A percentile compares a stretch with the other conserved stretches of the same genome.
phyloP scores from a whole-genome alignment of 2,329 filamentous ascomycete genomes.

The Mycosphaerella arachidis region DNA sequence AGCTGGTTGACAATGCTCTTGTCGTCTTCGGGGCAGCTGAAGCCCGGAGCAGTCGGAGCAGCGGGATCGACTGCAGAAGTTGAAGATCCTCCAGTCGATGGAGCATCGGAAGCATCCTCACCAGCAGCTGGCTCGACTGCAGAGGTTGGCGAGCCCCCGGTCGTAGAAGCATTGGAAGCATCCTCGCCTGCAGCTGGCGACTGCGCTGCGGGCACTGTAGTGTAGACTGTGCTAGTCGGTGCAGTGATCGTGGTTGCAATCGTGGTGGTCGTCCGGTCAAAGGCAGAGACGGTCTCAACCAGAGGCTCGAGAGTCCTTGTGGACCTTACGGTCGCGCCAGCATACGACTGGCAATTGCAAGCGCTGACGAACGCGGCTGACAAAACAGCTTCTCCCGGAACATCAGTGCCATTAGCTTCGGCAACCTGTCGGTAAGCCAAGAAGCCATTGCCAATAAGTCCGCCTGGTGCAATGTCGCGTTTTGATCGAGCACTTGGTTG shows the following conservation, averaged over 20 bases:
- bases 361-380: conserved; percentile 31
- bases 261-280: conserved; percentile 20
- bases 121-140: not conserved
- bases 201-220: conserved; percentile 4
- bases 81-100: not conserved
- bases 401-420: conserved; percentile 10
- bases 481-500: not conserved
- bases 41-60: conserved; percentile 25
- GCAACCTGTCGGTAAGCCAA: conserved; percentile 19
- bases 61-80: conserved; percentile 2
- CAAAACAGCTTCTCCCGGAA: conserved; percentile 13
- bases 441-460: conserved; percentile 1
- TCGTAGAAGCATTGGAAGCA: not conserved
- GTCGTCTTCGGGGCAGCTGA: conserved; percentile 32
- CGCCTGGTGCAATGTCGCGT: conserved; percentile 19
- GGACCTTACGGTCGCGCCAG: conserved; percentile 23
- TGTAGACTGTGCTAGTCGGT: conserved; percentile 15
- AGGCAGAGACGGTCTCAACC: conserved; percentile 19
- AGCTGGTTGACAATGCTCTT: conserved; percentile 31
- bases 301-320: conserved; percentile 26
- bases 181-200: not conserved
- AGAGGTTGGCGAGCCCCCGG: not conserved
- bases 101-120: not conserved
- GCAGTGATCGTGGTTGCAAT: conserved; percentile 17
- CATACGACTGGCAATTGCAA: conserved; percentile 29